These are phyloP conservation scores for Fulvia fulva DNA, from an alignment of 2,329 filamentous ascomycete genomes.

Conservation along the genomic window DNA sequence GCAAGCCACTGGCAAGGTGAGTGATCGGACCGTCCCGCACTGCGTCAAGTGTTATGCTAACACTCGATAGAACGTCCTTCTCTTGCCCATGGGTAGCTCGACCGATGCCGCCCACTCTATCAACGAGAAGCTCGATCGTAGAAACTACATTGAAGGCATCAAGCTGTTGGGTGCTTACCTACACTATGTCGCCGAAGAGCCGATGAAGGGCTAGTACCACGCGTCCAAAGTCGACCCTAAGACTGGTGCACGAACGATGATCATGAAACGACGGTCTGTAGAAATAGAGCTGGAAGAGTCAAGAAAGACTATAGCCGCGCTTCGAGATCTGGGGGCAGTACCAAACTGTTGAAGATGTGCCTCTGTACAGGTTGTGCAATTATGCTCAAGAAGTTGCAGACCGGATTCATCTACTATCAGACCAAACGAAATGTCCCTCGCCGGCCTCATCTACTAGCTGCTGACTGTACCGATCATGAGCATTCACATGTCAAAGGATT, in stretches of 20 bases:
- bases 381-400: not conserved
- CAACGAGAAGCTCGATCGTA: constrained; percentile 96
- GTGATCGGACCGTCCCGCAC: not conserved
- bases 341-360: not conserved
- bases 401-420: too few species aligned
- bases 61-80: constrained; percentile 72
- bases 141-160: constrained; percentile 96
- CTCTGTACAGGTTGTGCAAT: not conserved
- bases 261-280: not conserved
- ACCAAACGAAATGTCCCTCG: too few species aligned
- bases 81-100: constrained; percentile 94
- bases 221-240: not conserved
- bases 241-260: not conserved
- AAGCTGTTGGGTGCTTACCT: constrained; percentile 93
- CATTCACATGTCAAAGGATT: not conserved
- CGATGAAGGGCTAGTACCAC: constrained; percentile 38
- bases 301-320: not conserved
- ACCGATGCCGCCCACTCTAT: constrained; percentile 90
- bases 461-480: not conserved
- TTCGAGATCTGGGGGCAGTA: not conserved
- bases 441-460: not conserved
- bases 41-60: not conserved
- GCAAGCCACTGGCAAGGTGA: constrained; percentile 79
- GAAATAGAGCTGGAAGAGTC: not conserved
- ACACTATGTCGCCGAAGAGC: constrained; percentile 92